These are phyloP conservation scores for Millerago galiae DNA, from an alignment of 805 yeast species.

Conservation along the genomic window DNA sequence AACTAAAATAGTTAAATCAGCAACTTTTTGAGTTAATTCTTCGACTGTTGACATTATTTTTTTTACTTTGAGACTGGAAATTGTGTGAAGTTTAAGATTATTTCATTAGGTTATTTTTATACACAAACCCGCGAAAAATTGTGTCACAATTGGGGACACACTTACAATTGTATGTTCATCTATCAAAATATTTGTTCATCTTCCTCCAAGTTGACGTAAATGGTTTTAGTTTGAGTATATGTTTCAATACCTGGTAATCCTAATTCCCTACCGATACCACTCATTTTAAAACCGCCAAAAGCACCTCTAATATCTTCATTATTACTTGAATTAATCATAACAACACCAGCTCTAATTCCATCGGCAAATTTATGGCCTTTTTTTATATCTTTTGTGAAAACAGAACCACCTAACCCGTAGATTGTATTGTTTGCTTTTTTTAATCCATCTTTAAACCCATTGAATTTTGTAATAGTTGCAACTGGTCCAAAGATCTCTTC, in stretches of 20 bases:
- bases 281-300: constrained; percentile 74
- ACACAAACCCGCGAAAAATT: background rate
- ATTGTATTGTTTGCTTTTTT: constrained; percentile 62
- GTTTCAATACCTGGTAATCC: constrained; percentile 66
- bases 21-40: constrained; percentile 36
- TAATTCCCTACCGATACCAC: constrained; percentile 78
- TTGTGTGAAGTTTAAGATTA: background rate
- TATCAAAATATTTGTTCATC: constrained; percentile 20
- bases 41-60: constrained; percentile 16
- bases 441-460: constrained; percentile 61
- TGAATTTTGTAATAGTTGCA: constrained; percentile 59
- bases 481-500: constrained; percentile 93
- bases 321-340: constrained; percentile 65
- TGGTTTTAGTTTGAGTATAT: constrained; percentile 72
- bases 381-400: constrained; percentile 63
- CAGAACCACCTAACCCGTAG: constrained; percentile 80
- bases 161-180: no score
- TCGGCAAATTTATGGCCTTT: constrained; percentile 60
- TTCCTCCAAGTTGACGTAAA: constrained; percentile 56
- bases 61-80: no score
- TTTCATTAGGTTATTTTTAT: no score
- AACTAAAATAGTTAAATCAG: constrained; percentile 45
- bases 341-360: constrained; percentile 58
- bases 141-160: no score
- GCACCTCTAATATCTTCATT: constrained; percentile 62